Percentiles rank a stretch among this genome's conserved stretches.
phyloP scores from a whole-genome alignment of 2,329 filamentous ascomycete genomes.

The Triangularia setosa region DNA sequence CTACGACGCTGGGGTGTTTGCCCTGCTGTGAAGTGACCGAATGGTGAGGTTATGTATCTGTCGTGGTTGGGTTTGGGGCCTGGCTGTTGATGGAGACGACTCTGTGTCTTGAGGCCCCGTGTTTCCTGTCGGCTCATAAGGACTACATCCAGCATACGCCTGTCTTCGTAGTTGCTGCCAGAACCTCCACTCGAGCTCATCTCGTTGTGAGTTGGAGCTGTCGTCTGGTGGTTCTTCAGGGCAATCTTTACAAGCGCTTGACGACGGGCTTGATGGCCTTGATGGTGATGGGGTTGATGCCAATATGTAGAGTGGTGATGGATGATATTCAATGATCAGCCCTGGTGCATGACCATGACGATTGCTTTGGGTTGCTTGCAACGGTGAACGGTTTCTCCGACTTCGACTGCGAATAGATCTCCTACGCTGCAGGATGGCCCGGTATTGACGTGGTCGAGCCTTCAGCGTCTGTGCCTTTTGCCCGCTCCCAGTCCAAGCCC shows the following conservation, averaged over 20 bases:
- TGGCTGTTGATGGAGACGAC: neutral
- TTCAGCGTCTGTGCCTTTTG: neutral
- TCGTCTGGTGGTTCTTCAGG: neutral
- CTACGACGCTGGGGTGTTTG: neutral
- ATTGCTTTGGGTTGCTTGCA: neutral
- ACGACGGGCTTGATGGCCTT: neutral
- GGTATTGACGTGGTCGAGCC: neutral
- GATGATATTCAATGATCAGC: neutral
- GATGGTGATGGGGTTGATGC: neutral
- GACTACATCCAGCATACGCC: neutral
- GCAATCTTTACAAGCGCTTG: neutral
- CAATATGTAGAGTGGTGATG: neutral
- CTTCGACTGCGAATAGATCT: neutral
- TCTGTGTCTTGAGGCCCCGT: no score
- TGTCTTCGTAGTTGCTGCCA: neutral
- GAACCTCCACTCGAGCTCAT: neutral
- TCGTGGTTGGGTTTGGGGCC: neutral
- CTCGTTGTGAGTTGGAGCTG: neutral
- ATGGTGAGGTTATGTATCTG: neutral
- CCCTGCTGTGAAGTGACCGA: neutral
- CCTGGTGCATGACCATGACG: neutral
- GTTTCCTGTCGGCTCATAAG: neutral
- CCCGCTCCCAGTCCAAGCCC: neutral
- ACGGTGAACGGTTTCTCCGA: neutral
- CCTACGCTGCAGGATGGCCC: neutral